Evolutionary conservation across 1,284 basidiomycete genomes (phyloP).

Genomic region (Tremellales sp.): DNA sequence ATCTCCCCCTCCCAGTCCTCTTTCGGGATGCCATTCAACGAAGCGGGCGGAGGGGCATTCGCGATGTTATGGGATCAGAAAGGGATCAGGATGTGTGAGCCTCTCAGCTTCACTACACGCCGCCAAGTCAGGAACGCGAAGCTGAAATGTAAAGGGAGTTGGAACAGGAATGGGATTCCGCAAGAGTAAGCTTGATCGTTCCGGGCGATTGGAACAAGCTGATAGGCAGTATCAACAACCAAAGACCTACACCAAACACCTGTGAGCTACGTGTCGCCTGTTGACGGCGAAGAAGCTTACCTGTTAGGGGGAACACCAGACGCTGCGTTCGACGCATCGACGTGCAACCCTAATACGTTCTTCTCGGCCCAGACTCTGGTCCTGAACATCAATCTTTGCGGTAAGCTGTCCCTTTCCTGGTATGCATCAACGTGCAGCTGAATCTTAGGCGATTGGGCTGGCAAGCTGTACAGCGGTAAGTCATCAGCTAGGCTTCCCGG

Average conservation of each 20-base stretch:
- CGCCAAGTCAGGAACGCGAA: not conserved
- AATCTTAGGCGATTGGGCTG: constrained; percentile 59
- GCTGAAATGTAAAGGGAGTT: constrained; percentile 54
- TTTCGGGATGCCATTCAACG: constrained; percentile 70
- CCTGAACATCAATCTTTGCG: constrained; percentile 59
- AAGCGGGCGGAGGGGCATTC: constrained; percentile 64
- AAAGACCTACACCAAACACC: constrained; percentile 57
- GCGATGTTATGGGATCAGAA: constrained; percentile 64
- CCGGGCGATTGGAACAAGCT: constrained; percentile 2
- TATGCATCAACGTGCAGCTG: not conserved
- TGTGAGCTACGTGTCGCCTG: constrained; percentile 49
- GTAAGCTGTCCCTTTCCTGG: constrained; percentile 13
- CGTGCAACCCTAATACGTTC: constrained; percentile 63
- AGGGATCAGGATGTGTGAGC: constrained; percentile 67
- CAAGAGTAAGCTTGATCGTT: constrained; percentile 53
- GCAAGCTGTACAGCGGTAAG: constrained; percentile 53
- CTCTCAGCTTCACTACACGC: too few species aligned
- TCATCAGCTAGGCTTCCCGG: not conserved
- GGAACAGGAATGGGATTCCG: constrained; percentile 64
- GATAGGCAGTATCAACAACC: constrained; percentile 51
- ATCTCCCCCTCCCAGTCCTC: constrained; percentile 54
- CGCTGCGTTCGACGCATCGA: constrained; percentile 60
- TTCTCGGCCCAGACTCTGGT: constrained; percentile 67
- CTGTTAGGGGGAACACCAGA: constrained; percentile 56
- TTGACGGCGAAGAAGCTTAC: not conserved